Evolutionary conservation across 1,284 basidiomycete species (phyloP).

Genomic region (Malassezia dermatis): DNA sequence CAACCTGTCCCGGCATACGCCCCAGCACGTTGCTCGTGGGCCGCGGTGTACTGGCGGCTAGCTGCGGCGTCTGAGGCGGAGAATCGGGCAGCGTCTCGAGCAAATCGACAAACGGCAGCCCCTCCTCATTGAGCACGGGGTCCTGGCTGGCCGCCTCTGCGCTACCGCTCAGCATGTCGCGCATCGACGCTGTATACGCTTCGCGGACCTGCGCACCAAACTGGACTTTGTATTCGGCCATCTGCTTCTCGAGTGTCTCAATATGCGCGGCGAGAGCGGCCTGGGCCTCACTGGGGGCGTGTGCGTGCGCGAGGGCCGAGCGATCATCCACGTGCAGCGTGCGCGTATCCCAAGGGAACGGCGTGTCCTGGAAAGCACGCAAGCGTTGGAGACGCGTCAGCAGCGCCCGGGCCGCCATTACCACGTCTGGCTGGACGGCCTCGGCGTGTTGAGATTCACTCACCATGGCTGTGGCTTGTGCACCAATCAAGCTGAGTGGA

Average conservation of each 20-base stretch:
- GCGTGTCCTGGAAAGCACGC: neutral
- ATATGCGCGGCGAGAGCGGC: neutral
- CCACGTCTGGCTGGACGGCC: neutral
- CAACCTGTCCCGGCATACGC: slow-evolving; percentile 11
- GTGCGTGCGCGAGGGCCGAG: neutral
- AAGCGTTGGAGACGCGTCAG: neutral
- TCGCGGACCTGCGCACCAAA: slow-evolving; percentile 10
- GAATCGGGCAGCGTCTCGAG: slow-evolving; percentile 28
- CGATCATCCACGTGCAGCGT: slow-evolving; percentile 2
- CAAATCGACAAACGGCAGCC: slow-evolving; percentile 42
- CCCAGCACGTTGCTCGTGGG: slow-evolving; percentile 8
- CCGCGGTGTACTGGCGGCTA: neutral
- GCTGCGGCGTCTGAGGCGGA: slow-evolving; percentile 7
- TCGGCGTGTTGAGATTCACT: neutral
- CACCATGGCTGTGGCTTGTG: neutral
- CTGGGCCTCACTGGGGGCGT: neutral
- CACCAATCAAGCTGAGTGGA: neutral
- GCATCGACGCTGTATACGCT: neutral
- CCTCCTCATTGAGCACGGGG: slow-evolving; percentile 43
- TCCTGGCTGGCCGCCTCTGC: slow-evolving; percentile 21
- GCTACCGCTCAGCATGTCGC: neutral
- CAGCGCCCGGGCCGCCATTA: neutral
- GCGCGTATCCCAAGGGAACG: neutral
- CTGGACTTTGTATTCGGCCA: neutral
- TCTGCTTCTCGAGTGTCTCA: neutral